Evolutionary conservation across 2,329 filamentous ascomycete species (phyloP).

Genomic region (Scolecobasidium constrictum): DNA sequence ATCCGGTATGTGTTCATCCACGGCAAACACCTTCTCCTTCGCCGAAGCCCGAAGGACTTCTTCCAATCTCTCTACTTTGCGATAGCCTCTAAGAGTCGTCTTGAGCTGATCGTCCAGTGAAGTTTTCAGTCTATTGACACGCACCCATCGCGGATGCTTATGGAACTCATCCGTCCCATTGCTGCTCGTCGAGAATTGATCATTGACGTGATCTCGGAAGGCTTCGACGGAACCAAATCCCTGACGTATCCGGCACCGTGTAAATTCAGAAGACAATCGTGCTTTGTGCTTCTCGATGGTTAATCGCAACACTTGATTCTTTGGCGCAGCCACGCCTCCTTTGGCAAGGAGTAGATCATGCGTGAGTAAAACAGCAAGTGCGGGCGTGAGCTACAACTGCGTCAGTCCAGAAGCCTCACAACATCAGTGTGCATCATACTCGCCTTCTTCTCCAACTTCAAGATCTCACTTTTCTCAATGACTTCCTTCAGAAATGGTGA

Average conservation of each 20-base stretch:
- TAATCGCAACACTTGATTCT: slow-evolving; percentile 64
- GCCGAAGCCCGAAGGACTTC: slow-evolving; percentile 40
- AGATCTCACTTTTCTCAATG: slow-evolving; percentile 67
- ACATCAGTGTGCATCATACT: slow-evolving; percentile 27
- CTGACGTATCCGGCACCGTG: slow-evolving; percentile 62
- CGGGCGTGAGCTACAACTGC: slow-evolving; percentile 56
- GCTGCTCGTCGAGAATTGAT: slow-evolving; percentile 18
- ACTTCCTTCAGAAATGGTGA: slow-evolving; percentile 76
- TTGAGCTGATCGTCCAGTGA: slow-evolving; percentile 61
- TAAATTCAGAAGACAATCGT: slow-evolving; percentile 71
- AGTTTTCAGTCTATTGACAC: slow-evolving; percentile 70
- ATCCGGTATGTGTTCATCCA: slow-evolving; percentile 77
- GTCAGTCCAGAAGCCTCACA: slow-evolving; percentile 9
- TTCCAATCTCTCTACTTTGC: slow-evolving; percentile 42
- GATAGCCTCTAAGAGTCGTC: slow-evolving; percentile 60
- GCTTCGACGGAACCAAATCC: slow-evolving; percentile 58
- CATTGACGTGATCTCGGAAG: slow-evolving; percentile 49
- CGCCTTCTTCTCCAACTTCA: slow-evolving; percentile 79
- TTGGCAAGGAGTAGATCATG: slow-evolving; percentile 82
- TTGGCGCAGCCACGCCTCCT: slow-evolving; percentile 69
- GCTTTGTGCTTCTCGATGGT: slow-evolving; percentile 73
- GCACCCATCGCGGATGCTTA: slow-evolving; percentile 78
- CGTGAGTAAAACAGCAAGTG: slow-evolving; percentile 67
- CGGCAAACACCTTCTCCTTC: slow-evolving; percentile 44
- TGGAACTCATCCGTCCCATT: slow-evolving; percentile 29